Conservation (phyloP, 129 eudicot genomes). For the Chrysanthemum lavandulifolium region DNA sequence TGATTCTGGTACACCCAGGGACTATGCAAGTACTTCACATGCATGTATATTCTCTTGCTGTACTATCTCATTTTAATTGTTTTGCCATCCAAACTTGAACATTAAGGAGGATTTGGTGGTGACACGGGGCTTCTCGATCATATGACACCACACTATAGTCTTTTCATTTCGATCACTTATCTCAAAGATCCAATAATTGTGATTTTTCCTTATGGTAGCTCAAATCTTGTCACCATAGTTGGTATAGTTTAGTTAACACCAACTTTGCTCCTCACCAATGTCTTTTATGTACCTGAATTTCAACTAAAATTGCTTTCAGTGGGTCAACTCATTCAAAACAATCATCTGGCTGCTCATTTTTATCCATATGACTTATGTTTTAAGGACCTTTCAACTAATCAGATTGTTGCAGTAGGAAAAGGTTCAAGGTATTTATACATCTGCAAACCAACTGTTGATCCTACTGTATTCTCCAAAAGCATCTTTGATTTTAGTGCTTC, state of each 20-base stretch:
- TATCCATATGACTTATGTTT: neutral
- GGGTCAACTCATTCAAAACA: neutral
- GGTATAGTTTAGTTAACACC: neutral
- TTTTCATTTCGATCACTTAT: neutral
- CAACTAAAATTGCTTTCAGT: neutral
- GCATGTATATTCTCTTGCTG: neutral
- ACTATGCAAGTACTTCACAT: neutral
- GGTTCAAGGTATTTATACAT: neutral
- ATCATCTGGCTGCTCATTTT: neutral
- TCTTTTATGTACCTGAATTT: neutral
- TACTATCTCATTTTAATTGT: neutral
- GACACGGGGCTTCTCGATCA: neutral
- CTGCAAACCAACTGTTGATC: neutral
- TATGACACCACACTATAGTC: neutral
- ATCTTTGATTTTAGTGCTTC: no score
- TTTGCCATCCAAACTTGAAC: neutral
- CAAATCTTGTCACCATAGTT: neutral
- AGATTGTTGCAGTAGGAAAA: neutral
- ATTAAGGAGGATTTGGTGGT: neutral
- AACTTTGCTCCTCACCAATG: neutral
- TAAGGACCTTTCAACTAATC: neutral
- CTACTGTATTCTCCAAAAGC: neutral
- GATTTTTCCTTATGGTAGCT: neutral
- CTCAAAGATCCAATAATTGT: neutral
- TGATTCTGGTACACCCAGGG: neutral